Evolutionary conservation across 768 basidiomycete genomes (phyloP), one percentile per base, ranked within the genome.

Genomic region (Terana coerulea): DNA sequence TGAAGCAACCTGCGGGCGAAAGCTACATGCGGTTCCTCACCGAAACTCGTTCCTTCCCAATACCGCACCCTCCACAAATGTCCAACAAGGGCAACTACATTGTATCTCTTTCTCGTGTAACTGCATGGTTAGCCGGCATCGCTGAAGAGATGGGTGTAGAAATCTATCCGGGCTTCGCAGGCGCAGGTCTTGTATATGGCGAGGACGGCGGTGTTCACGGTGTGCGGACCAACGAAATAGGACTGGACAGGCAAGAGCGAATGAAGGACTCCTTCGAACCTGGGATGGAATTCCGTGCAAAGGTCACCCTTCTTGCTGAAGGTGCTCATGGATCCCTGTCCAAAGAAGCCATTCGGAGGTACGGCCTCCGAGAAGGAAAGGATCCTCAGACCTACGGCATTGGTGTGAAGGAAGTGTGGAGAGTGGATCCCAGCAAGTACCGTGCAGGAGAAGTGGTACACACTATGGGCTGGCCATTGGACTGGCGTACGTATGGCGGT

Each of bases 41-140:
- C 10, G 53, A 74, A 17, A 81, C 74, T 14, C 63, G 65, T 48
- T 79, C 88, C 10, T 70, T 94, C 54, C 92, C 91, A 11, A 81
- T 98, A 41, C 97, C 93, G 0, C 95, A 98, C 64, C 95, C 97
- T 3, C 95, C 95, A 0, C 95, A 98, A 68, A 99, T 99, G 97
- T 74, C 76, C 61, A 97, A 97, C 75, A 79, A 86, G 25, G 88
- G 95, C 42, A 99, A 98, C 71, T 98, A 91, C 67, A 84, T 98
- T 63, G 72, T 90, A 34, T 95, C 93, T 2, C 81, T 98, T 26
- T 94, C 91, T 0, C 83, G 80, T 29, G 84, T 98, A 55, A 88
- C 92, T 0, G 80, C 89, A 3, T 98, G 95, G 95, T 78, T 99
- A 1, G 90, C 83, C 2, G 69, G 75, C 48, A 78, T 97, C 26